Evolutionary conservation across 495 filamentous ascomycete genomes (phyloP), one percentile per base, ranked within the genome.

Genomic region (Pyrenula aspistea): DNA sequence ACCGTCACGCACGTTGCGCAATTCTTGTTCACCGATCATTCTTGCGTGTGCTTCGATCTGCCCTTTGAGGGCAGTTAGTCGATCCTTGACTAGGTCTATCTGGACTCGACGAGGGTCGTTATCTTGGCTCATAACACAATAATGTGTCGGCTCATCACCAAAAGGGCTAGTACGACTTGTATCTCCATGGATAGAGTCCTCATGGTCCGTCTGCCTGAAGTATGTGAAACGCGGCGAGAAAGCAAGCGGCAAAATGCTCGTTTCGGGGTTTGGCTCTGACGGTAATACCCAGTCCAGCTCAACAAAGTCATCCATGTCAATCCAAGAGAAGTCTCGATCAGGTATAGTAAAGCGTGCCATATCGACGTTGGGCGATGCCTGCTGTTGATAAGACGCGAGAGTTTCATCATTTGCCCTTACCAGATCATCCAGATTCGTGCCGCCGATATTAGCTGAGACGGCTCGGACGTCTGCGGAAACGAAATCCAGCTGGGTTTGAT

Each of bases 261-360:
- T 96, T 56, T 93, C 85, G 21, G 94, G 93, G 58, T 95, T 91
- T 23, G 87, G 85, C 62, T 93, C 87, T 23, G 87, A 88, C 0
- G 93, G 92, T 19, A 96, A 72, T 57, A 95, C 88, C 91, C 92
- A 96, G 65, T 96, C 93, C 10, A 97, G 76, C 67, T 98, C 93
- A 23, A 97, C 89, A 71, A 97, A 97, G 66, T 98, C 93, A 69
- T 98, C 93, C 91, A 97, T 96, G 66, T 98, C 93, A 63, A 97
- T 86, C 93, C 93, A 98, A 55, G 83, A 85, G 61, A 88, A 81
- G 67, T 98, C 93, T 42, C 91, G 89, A 64, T 98, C 93, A 0
- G 91, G 90, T 56, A 98, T 96, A 0, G 83, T 90, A 66, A 97
- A 97, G 24, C 86, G 83, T 19, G 91, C 95, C 50, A 96, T 75